phyloP scores from a whole-genome alignment of 2,329 filamentous ascomycete genomes.

The Metarhizium sp. region DNA sequence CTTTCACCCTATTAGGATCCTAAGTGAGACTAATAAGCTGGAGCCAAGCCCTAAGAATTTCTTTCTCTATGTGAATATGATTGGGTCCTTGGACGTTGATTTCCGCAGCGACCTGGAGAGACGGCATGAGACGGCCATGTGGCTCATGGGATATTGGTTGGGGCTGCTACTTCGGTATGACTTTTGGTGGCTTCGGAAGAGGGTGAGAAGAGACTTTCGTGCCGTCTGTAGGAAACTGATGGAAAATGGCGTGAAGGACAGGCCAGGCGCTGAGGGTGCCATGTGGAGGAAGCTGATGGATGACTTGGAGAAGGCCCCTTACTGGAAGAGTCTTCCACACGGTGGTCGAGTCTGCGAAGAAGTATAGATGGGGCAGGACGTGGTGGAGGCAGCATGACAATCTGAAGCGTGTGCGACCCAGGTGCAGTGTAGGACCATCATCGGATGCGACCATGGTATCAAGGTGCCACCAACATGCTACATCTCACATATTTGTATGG shows the following conservation, averaged over 20 bases:
- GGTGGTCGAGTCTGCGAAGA: not conserved
- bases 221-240: conserved; percentile 12
- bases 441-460: no score
- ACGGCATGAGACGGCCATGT: conserved; percentile 13
- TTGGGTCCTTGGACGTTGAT: conserved; percentile 10
- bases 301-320: conserved; percentile 10
- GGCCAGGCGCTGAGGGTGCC: conserved; percentile 8
- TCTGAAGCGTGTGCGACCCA: no score
- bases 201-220: conserved; percentile 10
- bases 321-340: not conserved
- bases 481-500: no score
- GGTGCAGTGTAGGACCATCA: no score
- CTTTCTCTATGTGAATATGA: conserved; percentile 13
- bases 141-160: conserved; percentile 16
- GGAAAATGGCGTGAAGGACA: conserved; percentile 4
- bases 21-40: conserved; percentile 6
- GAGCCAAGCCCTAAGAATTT: conserved; percentile 8
- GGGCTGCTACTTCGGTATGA: conserved; percentile 14
- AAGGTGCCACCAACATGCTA: no score
- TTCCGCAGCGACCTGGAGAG: conserved; percentile 12
- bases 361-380: no score
- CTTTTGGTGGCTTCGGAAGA: conserved; percentile 14
- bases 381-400: no score
- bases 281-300: conserved; percentile 14
- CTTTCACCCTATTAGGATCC: conserved; percentile 7